phyloP scores from a whole-genome alignment of 257 asterid species.

The Jacaranda mimosifolia region DNA sequence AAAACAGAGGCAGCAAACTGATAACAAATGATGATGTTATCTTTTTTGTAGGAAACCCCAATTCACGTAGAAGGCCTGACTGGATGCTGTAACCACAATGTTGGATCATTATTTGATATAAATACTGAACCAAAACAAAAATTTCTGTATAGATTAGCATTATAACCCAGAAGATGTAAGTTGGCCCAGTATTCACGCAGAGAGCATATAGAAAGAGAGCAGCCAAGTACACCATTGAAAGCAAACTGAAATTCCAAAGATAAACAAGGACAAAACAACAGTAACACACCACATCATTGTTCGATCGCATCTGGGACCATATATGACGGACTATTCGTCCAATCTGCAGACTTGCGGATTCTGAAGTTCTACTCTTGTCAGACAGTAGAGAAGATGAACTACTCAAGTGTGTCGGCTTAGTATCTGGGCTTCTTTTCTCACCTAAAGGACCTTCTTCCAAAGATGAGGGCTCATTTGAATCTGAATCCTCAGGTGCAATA shows the following conservation, averaged over 20 bases:
- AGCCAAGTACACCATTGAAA: slow-evolving; percentile 89
- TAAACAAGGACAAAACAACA: slow-evolving; percentile 86
- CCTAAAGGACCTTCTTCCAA: slow-evolving; percentile 47
- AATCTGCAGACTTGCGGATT: slow-evolving; percentile 74
- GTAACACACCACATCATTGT: slow-evolving; percentile 93
- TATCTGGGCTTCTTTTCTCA: slow-evolving; percentile 47
- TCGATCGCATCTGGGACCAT: slow-evolving; percentile 95
- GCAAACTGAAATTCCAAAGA: slow-evolving; percentile 98
- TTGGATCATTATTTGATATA: slow-evolving; percentile 90
- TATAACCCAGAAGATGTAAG: slow-evolving; percentile 86
- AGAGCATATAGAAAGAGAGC: slow-evolving; percentile 91
- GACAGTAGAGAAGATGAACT: slow-evolving; percentile 80
- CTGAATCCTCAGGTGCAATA: slow-evolving; percentile 78
- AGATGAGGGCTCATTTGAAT: slow-evolving; percentile 66
- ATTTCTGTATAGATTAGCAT: slow-evolving; percentile 92
- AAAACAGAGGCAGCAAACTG: slow-evolving; percentile 87
- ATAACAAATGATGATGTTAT: slow-evolving; percentile 87
- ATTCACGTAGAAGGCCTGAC: slow-evolving; percentile 65
- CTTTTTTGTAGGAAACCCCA: slow-evolving; percentile 86
- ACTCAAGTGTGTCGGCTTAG: slow-evolving; percentile 48
- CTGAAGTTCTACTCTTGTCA: slow-evolving; percentile 79
- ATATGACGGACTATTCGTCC: slow-evolving; percentile 80
- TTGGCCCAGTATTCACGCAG: slow-evolving; percentile 96
- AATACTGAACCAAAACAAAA: slow-evolving; percentile 83
- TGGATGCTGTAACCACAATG: slow-evolving; percentile 91